Evolutionary conservation across 73 alveolate genomes (phyloP), one percentile per base, ranked within the genome.

Genomic region (Effrenium voratum): DNA sequence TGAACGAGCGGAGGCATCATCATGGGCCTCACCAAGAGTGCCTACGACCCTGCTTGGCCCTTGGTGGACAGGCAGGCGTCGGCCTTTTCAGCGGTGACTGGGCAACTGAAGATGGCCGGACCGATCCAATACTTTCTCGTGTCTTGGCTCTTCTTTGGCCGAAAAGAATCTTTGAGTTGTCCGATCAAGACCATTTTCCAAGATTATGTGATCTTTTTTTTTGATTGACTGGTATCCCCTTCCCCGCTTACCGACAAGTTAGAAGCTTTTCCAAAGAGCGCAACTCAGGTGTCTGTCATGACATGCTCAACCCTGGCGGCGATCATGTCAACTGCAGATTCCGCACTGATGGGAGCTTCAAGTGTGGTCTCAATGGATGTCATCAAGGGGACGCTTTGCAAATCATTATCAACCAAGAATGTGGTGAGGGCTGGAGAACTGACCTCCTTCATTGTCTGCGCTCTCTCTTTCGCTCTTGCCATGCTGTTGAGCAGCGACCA

Each of bases 261-360:
- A n/a, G n/a, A n/a, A n/a, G n/a, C n/a, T n/a, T n/a, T n/a, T n/a
- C n/a, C n/a, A n/a, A n/a, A n/a, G n/a, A n/a, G n/a, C n/a, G n/a
- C n/a, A n/a, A n/a, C n/a, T n/a, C n/a, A n/a, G 43, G 96, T 90
- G 59, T 59, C 96, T 1, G 43, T 90, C 34, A 90, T 90, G 96
- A 90, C 96, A 13, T 90, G 96, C 96, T 68, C 87, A 1, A 50
- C 85, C 10, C 50, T 90, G 22, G 96, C 96, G 22, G 96, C 96
- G 87, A 90, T 90, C 55, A 90, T 90, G 96, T 90, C 96, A 86
- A 90, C 96, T 15, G 96, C 96, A 12, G 96, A 90, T 30, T 60
- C 86, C 38, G 96, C 96, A 19, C 63, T 90, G 76, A 90, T 90
- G 96, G 96, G 96, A 6, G 96, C 82, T 38, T 90, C 96, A 38